Conservation (phyloP, 306 rosid genomes). For the Gleditsia sinensis region DNA sequence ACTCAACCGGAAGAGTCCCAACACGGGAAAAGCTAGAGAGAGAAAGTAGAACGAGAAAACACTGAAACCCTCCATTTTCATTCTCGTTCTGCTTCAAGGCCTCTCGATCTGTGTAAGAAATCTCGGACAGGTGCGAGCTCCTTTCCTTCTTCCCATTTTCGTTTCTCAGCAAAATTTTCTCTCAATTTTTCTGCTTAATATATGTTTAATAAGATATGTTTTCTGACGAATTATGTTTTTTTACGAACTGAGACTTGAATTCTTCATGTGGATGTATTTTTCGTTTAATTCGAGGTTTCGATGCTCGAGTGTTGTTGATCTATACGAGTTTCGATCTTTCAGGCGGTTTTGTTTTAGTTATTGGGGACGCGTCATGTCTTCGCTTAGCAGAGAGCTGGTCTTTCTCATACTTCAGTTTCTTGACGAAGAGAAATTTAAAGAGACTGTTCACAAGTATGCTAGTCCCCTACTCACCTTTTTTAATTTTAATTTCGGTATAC, state of each 20-base stretch:
- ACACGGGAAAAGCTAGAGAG: constrained; percentile 62
- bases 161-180: constrained; percentile 18
- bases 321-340: constrained; percentile 56
- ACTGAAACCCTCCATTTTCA: constrained; percentile 46
- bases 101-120: constrained; percentile 75
- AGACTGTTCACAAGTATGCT: constrained; percentile 88
- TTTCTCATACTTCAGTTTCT: constrained; percentile 99
- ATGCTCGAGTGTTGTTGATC: constrained; percentile 62
- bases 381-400: constrained; percentile 98
- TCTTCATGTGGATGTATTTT: background rate
- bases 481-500: background rate
- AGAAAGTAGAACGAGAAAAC: constrained; percentile 71
- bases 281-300: constrained; percentile 42
- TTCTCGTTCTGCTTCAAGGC: constrained; percentile 40
- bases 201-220: background rate
- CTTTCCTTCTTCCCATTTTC: constrained; percentile 29
- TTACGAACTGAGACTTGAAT: background rate
- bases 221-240: background rate
- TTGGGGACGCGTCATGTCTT: constrained; percentile 70
- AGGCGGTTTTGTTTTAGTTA: constrained; percentile 27
- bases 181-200: constrained; percentile 8
- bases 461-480: background rate
- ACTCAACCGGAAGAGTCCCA: constrained; percentile 54
- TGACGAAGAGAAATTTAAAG: constrained; percentile 98
- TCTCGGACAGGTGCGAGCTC: constrained; percentile 46